Evolutionary conservation across 768 basidiomycete genomes (phyloP).

Genomic region (Tricholoma hemisulphureum): DNA sequence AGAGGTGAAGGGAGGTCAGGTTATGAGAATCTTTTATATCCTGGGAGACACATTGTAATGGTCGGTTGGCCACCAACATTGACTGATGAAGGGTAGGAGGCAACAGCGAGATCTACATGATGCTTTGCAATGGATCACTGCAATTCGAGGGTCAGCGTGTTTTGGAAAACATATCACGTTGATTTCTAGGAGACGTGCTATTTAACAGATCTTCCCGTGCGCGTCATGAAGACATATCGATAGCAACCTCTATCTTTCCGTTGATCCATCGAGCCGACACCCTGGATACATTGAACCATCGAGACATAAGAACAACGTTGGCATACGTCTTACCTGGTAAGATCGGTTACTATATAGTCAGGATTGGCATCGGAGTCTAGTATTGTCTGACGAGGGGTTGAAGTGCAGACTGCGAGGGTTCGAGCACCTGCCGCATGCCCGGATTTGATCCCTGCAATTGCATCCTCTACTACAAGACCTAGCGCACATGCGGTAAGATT

Average conservation of each 20-base stretch:
- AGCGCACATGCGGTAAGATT: neutral
- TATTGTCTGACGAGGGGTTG: conserved; percentile 58
- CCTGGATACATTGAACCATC: conserved; percentile 26
- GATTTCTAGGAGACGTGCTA: neutral
- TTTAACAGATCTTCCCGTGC: neutral
- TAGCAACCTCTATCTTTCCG: conserved; percentile 46
- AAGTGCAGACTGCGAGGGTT: conserved; percentile 84
- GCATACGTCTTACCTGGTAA: conserved; percentile 52
- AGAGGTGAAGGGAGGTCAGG: neutral
- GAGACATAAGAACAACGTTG: neutral
- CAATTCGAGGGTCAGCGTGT: neutral
- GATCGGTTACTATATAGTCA: conserved; percentile 67
- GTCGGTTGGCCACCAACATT: neutral
- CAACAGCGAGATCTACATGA: no score
- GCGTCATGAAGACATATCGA: conserved; percentile 30
- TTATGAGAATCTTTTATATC: neutral
- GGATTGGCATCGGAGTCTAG: conserved; percentile 51
- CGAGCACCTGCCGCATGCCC: conserved; percentile 74
- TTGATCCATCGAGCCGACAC: conserved; percentile 45
- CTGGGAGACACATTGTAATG: neutral
- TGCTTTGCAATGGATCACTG: neutral
- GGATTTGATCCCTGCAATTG: conserved; percentile 75
- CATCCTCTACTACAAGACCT: conserved; percentile 91
- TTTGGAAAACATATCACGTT: neutral
- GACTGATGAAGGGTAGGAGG: no score